Conservation (phyloP, 2,329 filamentous ascomycete species). For the Lasiodiplodia hormozganensis region DNA sequence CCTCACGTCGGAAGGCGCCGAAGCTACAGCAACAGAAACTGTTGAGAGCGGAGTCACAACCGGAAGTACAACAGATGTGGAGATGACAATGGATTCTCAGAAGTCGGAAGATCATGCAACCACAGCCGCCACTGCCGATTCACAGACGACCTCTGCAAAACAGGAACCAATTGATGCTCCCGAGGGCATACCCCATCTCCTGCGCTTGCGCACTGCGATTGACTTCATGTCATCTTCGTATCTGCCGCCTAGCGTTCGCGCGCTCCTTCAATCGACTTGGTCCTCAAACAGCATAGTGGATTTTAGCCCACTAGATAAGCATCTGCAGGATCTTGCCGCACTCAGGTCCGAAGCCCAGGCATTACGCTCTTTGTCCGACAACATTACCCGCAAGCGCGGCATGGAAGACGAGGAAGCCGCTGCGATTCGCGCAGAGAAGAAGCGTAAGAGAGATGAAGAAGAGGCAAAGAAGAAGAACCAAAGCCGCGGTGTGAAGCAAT, state of each 20-base stretch:
- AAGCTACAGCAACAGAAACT: constrained; percentile 37
- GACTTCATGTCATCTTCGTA: constrained; percentile 70
- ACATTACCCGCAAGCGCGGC: constrained; percentile 68
- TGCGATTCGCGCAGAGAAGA: constrained; percentile 74
- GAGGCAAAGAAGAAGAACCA: constrained; percentile 83
- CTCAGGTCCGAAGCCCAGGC: constrained; percentile 75
- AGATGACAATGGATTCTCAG: constrained; percentile 35
- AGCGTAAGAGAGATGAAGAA: constrained; percentile 84
- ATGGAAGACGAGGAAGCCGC: constrained; percentile 70
- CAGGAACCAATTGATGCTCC: constrained; percentile 39
- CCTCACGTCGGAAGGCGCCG: constrained; percentile 34
- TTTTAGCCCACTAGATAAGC: constrained; percentile 74
- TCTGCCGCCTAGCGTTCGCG: constrained; percentile 52
- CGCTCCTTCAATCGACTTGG: constrained; percentile 53
- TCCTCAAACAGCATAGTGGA: constrained; percentile 58
- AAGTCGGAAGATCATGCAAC: constrained; percentile 32
- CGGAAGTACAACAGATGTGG: constrained; percentile 46
- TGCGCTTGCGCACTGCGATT: constrained; percentile 69
- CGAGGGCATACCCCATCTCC: constrained; percentile 62
- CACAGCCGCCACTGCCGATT: constrained; percentile 29
- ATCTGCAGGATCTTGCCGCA: constrained; percentile 70
- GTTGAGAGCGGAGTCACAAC: constrained; percentile 39
- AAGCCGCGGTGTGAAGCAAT: constrained; percentile 76
- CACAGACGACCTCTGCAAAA: constrained; percentile 33
- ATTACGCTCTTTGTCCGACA: constrained; percentile 72